Evolutionary conservation across 2,329 filamentous ascomycete genomes (phyloP), one percentile per base, ranked within the genome.

Genomic region (Cladophialophora psammophila): DNA sequence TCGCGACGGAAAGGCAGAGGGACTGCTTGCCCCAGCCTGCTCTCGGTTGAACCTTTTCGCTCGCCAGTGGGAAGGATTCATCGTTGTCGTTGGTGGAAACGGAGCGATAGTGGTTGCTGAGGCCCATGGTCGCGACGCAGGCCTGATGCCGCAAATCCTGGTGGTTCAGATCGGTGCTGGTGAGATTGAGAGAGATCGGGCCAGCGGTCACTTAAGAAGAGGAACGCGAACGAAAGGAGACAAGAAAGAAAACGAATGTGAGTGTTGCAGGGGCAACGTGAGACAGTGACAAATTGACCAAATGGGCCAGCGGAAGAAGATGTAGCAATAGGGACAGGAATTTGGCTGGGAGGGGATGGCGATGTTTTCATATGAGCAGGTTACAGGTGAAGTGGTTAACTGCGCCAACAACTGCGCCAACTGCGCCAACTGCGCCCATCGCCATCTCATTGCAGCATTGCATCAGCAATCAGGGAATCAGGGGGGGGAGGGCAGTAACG

Each of bases 21-120:
- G 68, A 70, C 53, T 70, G 68, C 34, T 70, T 70, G 36, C 68
- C 68, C 68, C 68, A 70, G 58, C 68, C 68, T 20, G 68, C 65
- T 64, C 61, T 64, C 50, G 40, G 31, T 20, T 57, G 57, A 53
- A 45, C 50, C 54, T 70, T 61, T 42, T 65, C 56, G 5, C 56
- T 34, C 32, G 67, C 63, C 20, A 70, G 60, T 7, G 68, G 66
- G 48, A 65, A 60, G 15, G 68, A 55, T 40, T 68, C 68, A 35
- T 68, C 68, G 59, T 60, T 66, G 36, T 68, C 68, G 59, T 60
- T 66, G n/a, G 45, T 59, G n/a, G 68, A 70, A 32, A 70, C 63
- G 1, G 68, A 70, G 34, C 68, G 68, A 54, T 70, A 70, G 63
- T 70, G 68, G 55, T 66, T 58, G 34, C 63, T 52, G 36, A 64